phyloP scores from a whole-genome alignment of 805 yeast species.

The Sugiyamaella boreocaroliniensis region DNA sequence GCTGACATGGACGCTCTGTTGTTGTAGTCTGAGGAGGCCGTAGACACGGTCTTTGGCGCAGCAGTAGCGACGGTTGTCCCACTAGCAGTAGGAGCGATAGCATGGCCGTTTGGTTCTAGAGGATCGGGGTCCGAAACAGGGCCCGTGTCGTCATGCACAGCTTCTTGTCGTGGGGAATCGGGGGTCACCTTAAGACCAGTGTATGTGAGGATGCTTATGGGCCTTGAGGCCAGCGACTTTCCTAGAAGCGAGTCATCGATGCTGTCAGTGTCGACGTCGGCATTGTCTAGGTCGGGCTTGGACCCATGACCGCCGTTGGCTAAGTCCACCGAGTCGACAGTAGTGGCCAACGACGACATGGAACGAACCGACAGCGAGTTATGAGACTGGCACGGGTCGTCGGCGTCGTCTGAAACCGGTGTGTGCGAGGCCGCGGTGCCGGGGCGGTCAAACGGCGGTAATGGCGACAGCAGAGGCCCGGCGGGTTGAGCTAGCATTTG shows the following conservation, averaged over 20 bases:
- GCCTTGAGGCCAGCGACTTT: neutral
- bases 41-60: neutral
- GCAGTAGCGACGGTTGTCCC: neutral
- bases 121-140: neutral
- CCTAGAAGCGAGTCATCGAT: neutral
- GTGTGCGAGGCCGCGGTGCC: neutral
- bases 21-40: neutral
- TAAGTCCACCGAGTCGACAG: constrained; percentile 13
- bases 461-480: neutral
- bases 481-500: neutral
- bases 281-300: neutral
- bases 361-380: constrained; percentile 13
- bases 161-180: neutral
- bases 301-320: neutral
- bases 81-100: neutral
- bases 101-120: neutral
- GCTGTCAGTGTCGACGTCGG: neutral
- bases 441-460: neutral
- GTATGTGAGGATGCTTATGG: neutral
- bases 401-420: constrained; percentile 1
- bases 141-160: neutral
- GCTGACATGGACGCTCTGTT: neutral
- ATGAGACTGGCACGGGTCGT: neutral
- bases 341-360: constrained; percentile 20
- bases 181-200: neutral